Conservation (phyloP, 106 monocot species). For the Posidonia australis region DNA sequence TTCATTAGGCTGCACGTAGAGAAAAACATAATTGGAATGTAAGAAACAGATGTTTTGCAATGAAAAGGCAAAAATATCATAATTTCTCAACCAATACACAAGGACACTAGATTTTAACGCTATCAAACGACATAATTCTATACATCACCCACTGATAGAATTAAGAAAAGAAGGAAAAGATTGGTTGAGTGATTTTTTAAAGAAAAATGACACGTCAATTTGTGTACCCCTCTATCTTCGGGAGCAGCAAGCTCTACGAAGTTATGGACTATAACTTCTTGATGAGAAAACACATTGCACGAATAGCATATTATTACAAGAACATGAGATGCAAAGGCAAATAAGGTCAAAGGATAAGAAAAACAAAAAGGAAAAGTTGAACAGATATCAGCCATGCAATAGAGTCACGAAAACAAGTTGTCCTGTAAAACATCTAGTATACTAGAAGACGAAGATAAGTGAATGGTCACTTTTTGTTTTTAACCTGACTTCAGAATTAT, state of each 20-base stretch:
- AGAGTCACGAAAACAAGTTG: too few relatives aligned
- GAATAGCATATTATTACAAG: not conserved
- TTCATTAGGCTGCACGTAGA: conserved; percentile 40
- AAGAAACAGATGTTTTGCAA: not conserved
- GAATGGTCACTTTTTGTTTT: too few relatives aligned
- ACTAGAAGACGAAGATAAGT: too few relatives aligned
- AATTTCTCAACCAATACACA: not conserved
- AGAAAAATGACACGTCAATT: not conserved
- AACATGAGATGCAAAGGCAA: not conserved
- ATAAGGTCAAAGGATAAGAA: not conserved
- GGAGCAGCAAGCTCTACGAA: too few relatives aligned
- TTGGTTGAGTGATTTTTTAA: not conserved
- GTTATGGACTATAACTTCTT: not conserved
- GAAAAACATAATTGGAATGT: not conserved
- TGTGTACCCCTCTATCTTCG: too few relatives aligned
- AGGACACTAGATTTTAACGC: too few relatives aligned
- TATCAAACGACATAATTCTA: too few relatives aligned
- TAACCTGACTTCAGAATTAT: too few relatives aligned
- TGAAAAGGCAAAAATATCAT: not conserved
- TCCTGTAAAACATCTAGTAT: too few relatives aligned
- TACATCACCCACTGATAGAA: too few relatives aligned
- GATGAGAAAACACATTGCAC: not conserved
- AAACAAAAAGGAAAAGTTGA: not conserved
- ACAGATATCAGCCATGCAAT: not conserved
- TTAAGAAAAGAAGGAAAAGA: not conserved